Conservation (phyloP, 257 asterid genomes). For the Primulina tabacum region DNA sequence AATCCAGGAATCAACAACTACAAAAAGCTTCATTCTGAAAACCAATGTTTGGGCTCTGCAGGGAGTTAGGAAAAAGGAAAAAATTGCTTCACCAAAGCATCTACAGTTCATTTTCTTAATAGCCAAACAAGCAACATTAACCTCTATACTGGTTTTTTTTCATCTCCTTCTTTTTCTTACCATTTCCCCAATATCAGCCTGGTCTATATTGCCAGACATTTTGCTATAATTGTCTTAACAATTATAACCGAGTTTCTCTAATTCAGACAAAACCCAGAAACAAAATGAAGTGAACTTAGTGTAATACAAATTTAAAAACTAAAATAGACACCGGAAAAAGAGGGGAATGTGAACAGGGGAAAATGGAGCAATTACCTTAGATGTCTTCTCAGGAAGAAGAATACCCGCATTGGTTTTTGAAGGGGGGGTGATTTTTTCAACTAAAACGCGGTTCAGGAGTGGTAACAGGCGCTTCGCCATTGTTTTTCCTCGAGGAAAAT, state of each 20-base stretch:
- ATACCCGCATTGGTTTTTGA: slow-evolving; percentile 27
- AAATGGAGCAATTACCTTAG: slow-evolving; percentile 16
- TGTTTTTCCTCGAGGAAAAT: slow-evolving; percentile 2
- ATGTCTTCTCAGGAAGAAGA: slow-evolving; percentile 30
- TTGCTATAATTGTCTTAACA: too few relatives aligned
- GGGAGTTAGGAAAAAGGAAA: too few relatives aligned
- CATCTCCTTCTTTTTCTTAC: neutral
- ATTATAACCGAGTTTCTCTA: neutral
- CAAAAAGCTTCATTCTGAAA: too few relatives aligned
- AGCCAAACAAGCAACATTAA: neutral
- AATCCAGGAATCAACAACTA: neutral
- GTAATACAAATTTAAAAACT: neutral
- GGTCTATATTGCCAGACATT: neutral
- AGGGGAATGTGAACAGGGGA: too few relatives aligned
- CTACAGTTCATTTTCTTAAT: too few relatives aligned
- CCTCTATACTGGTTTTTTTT: neutral
- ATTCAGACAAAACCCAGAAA: neutral
- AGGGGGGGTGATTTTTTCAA: slow-evolving; percentile 28
- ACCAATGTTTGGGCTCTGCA: too few relatives aligned
- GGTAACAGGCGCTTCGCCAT: slow-evolving; percentile 33
- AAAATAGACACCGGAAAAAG: too few relatives aligned
- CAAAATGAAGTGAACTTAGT: too few relatives aligned
- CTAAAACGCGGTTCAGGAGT: slow-evolving; percentile 23
- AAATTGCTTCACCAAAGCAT: too few relatives aligned
- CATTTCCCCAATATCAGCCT: neutral